Base-by-base conservation (phyloP, 2,329 filamentous ascomycete species). In the Westerdykella sp. region DNA sequence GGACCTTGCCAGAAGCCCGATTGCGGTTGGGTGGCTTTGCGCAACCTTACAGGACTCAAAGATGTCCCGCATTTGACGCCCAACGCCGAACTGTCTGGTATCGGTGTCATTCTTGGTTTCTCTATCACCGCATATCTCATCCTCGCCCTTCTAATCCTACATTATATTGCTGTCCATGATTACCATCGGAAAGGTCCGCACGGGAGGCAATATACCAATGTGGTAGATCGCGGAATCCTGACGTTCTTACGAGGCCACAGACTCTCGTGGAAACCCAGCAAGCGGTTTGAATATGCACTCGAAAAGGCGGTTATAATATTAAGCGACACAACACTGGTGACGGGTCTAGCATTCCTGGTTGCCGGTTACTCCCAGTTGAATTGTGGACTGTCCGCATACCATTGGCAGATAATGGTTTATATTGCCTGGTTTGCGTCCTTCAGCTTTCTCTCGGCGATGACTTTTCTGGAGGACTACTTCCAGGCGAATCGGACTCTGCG, bases 261-360 rank as follows among this genome's bases (percentile, higher is more conserved):
- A 23, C 43, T 54, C n/a, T 42, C 44, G 30, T 56, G 53, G 54
- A 54, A n/a, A 4, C 53, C 54, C 6, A 54, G 43, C 36, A 43
- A 45, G 21, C 51, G 55, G 10, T 54, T 60, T 31, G 50, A 58
- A 43, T 53, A 55, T 39, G 55, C 55, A 11, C 47, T 58, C 40
- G 54, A 60, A 37, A 58, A 55, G 32, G 60, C 60, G 1, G 55
- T 61, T 9, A 43, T 63, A 11, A 51, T 58, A 18, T 46, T 65
- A 15, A 55, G 56, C 39, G 57, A 62, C 30, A 42, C 51, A 10
- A 53, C 59, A 28, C 44, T 59, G 3, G 51, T 56, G 5, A 62
- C 57, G 10, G 57, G 57, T 3, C 44, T 60, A 9, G 54, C 51
- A 0, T 53, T 60, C 13, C 45, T 60, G 3, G 28, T 54, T 10